Base-by-base conservation (phyloP, 1,284 basidiomycete species). In the Trametes versicolor region DNA sequence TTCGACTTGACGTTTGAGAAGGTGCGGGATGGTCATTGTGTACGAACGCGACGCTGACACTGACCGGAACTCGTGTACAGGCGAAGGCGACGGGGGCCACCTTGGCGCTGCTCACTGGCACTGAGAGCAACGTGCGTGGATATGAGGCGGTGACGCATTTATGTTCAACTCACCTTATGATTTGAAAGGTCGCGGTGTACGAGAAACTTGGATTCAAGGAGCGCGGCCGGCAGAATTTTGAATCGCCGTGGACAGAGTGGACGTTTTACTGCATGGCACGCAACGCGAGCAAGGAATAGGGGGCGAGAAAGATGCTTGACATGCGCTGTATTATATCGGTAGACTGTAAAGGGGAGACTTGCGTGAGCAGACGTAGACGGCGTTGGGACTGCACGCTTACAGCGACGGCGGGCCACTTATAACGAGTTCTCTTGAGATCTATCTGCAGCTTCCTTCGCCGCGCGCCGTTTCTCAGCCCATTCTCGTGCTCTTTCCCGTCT, bases 401-500 rank as follows among this genome's bases (percentile, higher is more conserved):
- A 13, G 19, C 19, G 39, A 47, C 4, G 21, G 12, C 12, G 17
- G 15, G 12, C n/a, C 45, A 23, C 49, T 19, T 19, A 36, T 17
- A 9, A 10, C 1, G 6, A 19, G 17, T 36, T 10, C 50, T 7
- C 19, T 3, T 10, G 29, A 19, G 23, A 7, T 15, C 10, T 21
- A 7, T n/a, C 19, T 8, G 27, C 29, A 21, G 29, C 9, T 13
- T 34, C 57, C 60, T 68, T 66, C 32, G 57, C 51, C 1, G 75
- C 73, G 10, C 81, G 76, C 58, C 85, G 80, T 66, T 79, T 82
- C 66, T 82, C 80, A 12, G 81, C 79, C 88, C 88, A 90, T 69
- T 85, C 81, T 69, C 79, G 85, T 15, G 87, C 85, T 66, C 83
- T 80, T 21, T 78, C 79, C 19, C 87, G 80, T 45, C 88, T 79